Evolutionary conservation across 1,139 yeast genomes (phyloP), one percentile per base, ranked within the genome.

Genomic region (Pichia sp.): DNA sequence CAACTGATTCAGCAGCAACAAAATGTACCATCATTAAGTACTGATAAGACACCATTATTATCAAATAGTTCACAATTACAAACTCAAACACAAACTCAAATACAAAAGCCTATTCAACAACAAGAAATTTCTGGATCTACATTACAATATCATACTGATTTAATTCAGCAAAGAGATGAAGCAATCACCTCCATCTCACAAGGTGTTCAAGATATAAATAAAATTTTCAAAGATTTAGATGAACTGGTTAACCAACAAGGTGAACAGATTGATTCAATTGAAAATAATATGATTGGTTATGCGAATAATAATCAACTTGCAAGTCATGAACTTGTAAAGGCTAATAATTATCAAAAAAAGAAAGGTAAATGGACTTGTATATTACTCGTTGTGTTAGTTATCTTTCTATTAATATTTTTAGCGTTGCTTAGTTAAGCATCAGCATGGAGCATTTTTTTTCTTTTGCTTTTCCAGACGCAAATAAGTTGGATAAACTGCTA

Each of bases 171-270:
- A 62, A 71, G 96, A 53, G 84, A 86, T 55, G 70, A 79, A 28
- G 95, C 88, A 56, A 86, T 90, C 31, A 75, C 76, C 39, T 83
- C 79, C 56, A 86, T 90, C 9, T 81, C 86, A 44, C 80, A 81
- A 49, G 95, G 96, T 0, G 87, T 90, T 9, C 76, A 76, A 55
- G 96, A 90, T 61, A 89, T 90, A 47, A 89, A 90, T 64, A 76
- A 90, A 9, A 89, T 90, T 2, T 90, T 89, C 67, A 82, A 83
- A 58, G 96, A 89, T 61, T 70, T 90, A 56, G 90, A 90, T 18
- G 77, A 81, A 43, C 70, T 90, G 60, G 95, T 90, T 1, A 75
- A 77, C 51, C 93, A 87, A 64, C 97, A 90, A 65, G 96, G 96
- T 6, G 83, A 80, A 42, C 91, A 87, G 59, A 76, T 90, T 30